phyloP scores from a whole-genome alignment of 1,284 basidiomycete species.

The Naganishia liquefaciens region DNA sequence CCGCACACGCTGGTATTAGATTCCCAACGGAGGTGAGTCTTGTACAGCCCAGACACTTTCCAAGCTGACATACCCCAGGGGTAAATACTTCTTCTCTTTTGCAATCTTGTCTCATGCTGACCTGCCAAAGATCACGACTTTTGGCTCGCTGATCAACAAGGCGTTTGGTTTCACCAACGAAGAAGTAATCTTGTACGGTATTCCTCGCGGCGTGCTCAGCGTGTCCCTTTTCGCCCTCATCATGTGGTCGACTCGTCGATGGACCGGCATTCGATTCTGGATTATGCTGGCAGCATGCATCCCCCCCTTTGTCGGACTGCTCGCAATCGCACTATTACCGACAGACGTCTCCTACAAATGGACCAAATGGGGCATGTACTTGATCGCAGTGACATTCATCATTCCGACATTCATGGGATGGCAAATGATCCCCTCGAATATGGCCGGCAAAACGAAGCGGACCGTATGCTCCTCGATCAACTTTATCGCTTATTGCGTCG shows the following conservation, averaged over 20 bases:
- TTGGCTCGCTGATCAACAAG: constrained; percentile 40
- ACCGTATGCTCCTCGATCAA: constrained; percentile 40
- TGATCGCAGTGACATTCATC: constrained; percentile 43
- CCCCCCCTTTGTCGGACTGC: constrained; percentile 36
- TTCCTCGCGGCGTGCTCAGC: constrained; percentile 42
- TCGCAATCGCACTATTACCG: constrained; percentile 37
- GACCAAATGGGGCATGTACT: constrained; percentile 42
- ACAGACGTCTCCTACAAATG: constrained; percentile 37
- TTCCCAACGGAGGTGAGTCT: constrained; percentile 8
- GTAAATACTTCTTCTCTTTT: background rate
- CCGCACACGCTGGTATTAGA: background rate
- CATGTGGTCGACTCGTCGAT: constrained; percentile 38
- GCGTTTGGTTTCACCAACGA: constrained; percentile 39
- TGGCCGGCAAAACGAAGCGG: constrained; percentile 48
- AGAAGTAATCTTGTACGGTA: constrained; percentile 44
- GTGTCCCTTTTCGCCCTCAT: constrained; percentile 47
- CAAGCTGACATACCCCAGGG: background rate
- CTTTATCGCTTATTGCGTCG: constrained; percentile 47
- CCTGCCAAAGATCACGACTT: constrained; percentile 38
- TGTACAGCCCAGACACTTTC: background rate
- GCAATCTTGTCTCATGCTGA: background rate
- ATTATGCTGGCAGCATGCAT: constrained; percentile 40
- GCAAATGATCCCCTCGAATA: constrained; percentile 44
- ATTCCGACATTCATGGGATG: constrained; percentile 42
- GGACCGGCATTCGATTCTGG: constrained; percentile 41